These are phyloP conservation scores for Chaetomium tenue DNA, from an alignment of 495 filamentous ascomycete genomes.

Conservation along the genomic window DNA sequence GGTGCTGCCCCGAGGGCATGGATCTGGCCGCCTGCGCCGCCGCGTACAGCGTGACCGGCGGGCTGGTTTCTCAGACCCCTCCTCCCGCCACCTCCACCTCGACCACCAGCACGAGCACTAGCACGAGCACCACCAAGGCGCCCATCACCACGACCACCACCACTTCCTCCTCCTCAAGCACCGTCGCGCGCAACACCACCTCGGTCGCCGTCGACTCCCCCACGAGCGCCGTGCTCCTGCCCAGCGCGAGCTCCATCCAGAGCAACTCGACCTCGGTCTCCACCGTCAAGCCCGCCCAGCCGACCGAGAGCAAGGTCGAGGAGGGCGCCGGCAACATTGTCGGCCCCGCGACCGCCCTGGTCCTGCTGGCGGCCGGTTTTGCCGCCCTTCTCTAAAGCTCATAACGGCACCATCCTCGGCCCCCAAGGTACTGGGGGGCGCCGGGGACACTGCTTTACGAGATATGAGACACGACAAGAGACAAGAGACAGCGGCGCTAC, in stretches of 20 bases:
- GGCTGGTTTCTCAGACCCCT: conserved; percentile 40
- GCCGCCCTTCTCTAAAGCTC: conserved; percentile 39
- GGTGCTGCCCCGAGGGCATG: conserved; percentile 50
- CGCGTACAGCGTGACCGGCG: conserved; percentile 39
- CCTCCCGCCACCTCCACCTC: conserved; percentile 21
- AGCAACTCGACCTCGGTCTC: conserved; percentile 28
- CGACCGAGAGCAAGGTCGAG: conserved; percentile 22
- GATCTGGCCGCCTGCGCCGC: conserved; percentile 44
- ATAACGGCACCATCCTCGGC: conserved; percentile 28
- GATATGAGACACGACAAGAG: conserved; percentile 38
- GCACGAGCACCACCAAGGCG: conserved; percentile 8
- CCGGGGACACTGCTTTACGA: conserved; percentile 29
- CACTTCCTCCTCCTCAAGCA: conserved; percentile 2
- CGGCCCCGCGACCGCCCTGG: conserved; percentile 30
- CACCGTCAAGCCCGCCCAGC: conserved; percentile 14
- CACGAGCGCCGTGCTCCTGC: conserved; percentile 2
- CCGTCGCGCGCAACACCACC: neutral
- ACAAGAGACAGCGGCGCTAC: conserved; percentile 20
- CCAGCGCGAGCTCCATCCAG: conserved; percentile 14
- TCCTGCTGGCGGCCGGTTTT: conserved; percentile 31
- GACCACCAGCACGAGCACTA: conserved; percentile 23
- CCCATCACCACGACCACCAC: conserved; percentile 13
- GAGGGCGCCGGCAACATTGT: conserved; percentile 27
- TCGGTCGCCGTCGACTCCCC: neutral
- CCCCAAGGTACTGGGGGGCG: neutral